Conservation (phyloP, 2,329 filamentous ascomycete genomes). For the Delphinella strobiligena region DNA sequence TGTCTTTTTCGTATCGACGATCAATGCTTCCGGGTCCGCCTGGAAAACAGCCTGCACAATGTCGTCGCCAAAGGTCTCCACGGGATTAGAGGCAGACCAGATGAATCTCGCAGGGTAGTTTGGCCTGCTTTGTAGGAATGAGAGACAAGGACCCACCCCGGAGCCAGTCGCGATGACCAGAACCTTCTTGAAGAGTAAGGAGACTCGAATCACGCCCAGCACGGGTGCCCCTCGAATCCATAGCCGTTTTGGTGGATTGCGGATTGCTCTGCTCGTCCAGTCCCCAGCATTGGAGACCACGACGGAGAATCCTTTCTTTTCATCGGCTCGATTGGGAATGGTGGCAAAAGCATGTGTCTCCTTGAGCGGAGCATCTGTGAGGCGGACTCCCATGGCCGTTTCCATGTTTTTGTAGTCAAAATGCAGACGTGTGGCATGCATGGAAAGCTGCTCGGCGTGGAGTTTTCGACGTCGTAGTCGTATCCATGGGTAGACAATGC, state of each 20-base stretch:
- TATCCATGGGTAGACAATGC: slow-evolving; percentile 61
- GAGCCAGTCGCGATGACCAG: slow-evolving; percentile 61
- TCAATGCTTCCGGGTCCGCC: slow-evolving; percentile 51
- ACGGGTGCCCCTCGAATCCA: slow-evolving; percentile 59
- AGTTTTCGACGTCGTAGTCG: slow-evolving; percentile 57
- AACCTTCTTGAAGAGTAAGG: slow-evolving; percentile 51
- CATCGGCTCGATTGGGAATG: slow-evolving; percentile 44
- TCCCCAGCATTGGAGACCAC: slow-evolving; percentile 63
- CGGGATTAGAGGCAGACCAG: slow-evolving; percentile 54
- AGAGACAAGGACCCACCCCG: slow-evolving; percentile 57
- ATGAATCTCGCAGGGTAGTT: slow-evolving; percentile 46
- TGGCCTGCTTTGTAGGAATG: slow-evolving; percentile 41
- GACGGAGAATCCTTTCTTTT: slow-evolving; percentile 48
- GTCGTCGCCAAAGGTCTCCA: slow-evolving; percentile 48
- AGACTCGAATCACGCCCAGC: slow-evolving; percentile 55
- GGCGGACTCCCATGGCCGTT: slow-evolving; percentile 34
- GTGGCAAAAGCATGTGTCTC: slow-evolving; percentile 71
- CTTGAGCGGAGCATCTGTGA: slow-evolving; percentile 49
- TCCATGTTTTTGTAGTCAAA: slow-evolving; percentile 40
- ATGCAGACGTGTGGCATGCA: slow-evolving; percentile 60
- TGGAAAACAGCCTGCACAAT: slow-evolving; percentile 44
- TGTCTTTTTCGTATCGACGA: slow-evolving; percentile 49
- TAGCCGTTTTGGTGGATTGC: slow-evolving; percentile 45
- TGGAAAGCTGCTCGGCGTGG: slow-evolving; percentile 54
- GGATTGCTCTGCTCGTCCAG: slow-evolving; percentile 56